Base-by-base conservation (phyloP, 179 eudicot species). In the Amaranthus tricolor region DNA sequence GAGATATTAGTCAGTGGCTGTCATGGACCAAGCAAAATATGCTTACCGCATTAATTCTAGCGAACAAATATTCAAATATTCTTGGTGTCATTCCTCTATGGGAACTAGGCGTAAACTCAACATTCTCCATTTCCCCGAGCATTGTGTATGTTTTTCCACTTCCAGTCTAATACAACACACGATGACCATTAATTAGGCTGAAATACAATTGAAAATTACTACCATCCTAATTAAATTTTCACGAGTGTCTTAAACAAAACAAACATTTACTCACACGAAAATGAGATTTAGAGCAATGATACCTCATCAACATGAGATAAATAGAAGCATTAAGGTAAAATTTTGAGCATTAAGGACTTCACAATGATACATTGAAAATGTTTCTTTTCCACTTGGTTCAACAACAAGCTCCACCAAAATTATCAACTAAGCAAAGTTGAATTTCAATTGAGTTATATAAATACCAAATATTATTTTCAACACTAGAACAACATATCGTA, bases 11-110 rank as follows among this genome's bases (percentile, higher is more conserved):
- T 48, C 54, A 58, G 56, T 43, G 9, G 66, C 66, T 9, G 77
- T 77, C 56, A 72, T 51, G 49, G 65, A 45, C n/a, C 68, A 73
- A 66, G 11, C 8, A 69, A 57, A 63, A 17, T 16, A 21, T 51
- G 54, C 5, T 83, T 90, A 96, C 99, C 77, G 97, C 99, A 86
- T 89, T 88, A n/a, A 93, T 96, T 84, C 99, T 89, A 76, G 97
- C 98, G 85, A 96, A 96, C 84, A 96, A 88, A 81, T 87, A 96
- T 64, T 93, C 98, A 86, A 96, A 96, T 77, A 91, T 96, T 51
- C 98, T 86, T 16, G 99, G 98, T 17, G 96, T 96, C 97, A 96
- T 93, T 79, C 99, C 98, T 59, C 98, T 91, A 72, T 96, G 82
- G 55, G 88, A 81, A 77, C 98, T 89, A 10, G 97, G 96, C 76